Percentiles rank a stretch among this genome's conserved stretches.
These are phyloP conservation scores for Scleroderma citrinum DNA, from an alignment of 768 basidiomycete genomes.

Conservation along the genomic window DNA sequence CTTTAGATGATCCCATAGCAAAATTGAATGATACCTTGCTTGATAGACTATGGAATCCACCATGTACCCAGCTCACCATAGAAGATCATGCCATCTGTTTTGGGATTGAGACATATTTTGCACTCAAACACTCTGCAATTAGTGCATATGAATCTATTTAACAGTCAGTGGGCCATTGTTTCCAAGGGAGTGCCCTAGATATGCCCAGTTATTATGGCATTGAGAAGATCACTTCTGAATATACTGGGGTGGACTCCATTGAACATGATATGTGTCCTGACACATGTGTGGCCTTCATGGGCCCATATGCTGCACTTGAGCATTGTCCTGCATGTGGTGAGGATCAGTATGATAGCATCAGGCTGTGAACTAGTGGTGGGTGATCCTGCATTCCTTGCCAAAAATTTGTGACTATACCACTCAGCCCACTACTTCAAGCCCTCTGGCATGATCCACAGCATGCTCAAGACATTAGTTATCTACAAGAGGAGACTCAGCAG, in stretches of 20 bases:
- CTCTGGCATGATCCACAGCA: conserved; percentile 15
- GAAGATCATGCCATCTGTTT: conserved; percentile 9
- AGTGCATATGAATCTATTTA: not conserved
- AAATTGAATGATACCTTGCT: conserved; percentile 14
- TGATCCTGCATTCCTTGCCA: conserved; percentile 2
- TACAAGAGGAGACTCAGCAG: not conserved
- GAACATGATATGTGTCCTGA: conserved; percentile 20
- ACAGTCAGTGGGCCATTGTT: not conserved
- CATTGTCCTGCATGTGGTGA: conserved; percentile 23
- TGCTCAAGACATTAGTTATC: no score
- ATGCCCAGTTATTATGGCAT: not conserved
- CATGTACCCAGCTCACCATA: conserved; percentile 8
- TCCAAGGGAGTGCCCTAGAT: conserved; percentile 7
- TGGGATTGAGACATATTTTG: conserved; percentile 3
- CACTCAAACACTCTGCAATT: not conserved
- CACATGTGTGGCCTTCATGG: not conserved
- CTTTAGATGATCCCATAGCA: conserved; percentile 5
- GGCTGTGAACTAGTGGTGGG: not conserved
- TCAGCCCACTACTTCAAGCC: conserved; percentile 35
- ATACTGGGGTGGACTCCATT: conserved; percentile 5
- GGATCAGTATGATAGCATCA: conserved; percentile 4
- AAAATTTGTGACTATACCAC: conserved; percentile 9
- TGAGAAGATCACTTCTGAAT: not conserved
- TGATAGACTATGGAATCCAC: conserved; percentile 24
- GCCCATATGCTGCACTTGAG: not conserved